Percentiles rank a stretch among this genome's conserved stretches.
These are phyloP conservation scores for Herpetospermum pedunculosum DNA, from an alignment of 306 rosid species.

Conservation along the genomic window DNA sequence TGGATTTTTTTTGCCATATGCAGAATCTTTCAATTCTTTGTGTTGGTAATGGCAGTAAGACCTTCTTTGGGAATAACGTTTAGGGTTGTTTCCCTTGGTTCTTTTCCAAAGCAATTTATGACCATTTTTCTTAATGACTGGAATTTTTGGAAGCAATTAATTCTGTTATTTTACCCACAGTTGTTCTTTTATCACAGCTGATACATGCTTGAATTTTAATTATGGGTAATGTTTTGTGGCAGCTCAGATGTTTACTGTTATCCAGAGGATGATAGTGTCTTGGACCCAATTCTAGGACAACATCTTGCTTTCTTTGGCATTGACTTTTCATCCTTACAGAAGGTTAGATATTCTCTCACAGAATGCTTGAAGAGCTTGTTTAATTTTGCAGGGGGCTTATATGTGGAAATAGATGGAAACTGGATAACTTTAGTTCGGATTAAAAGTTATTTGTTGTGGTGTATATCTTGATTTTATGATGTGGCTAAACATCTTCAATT, in stretches of 20 bases:
- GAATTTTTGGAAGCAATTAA: neutral
- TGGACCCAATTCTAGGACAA: conserved; percentile 79
- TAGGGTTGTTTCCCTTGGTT: neutral
- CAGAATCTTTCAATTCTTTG: neutral
- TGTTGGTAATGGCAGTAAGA: neutral
- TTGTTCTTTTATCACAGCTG: neutral
- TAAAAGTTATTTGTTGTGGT: neutral
- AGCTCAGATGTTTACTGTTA: conserved; percentile 97
- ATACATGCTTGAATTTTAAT: conserved; percentile 25
- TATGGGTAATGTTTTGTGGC: conserved; percentile 50
- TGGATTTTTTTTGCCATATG: neutral
- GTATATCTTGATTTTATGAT: neutral
- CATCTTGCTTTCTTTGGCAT: conserved; percentile 94
- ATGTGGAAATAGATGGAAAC: neutral
- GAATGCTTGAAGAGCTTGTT: neutral
- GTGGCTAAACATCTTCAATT: neutral
- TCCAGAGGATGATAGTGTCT: conserved; percentile 86
- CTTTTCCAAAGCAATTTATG: neutral
- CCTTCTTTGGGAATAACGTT: neutral
- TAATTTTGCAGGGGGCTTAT: neutral
- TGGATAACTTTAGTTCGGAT: neutral
- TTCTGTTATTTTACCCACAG: neutral
- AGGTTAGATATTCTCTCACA: conserved; percentile 39
- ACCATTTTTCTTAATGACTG: neutral
- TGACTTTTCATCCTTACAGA: conserved; percentile 78